Evolutionary conservation across 2,329 filamentous ascomycete genomes (phyloP).

Genomic region (Phaeosphaeria sp.): DNA sequence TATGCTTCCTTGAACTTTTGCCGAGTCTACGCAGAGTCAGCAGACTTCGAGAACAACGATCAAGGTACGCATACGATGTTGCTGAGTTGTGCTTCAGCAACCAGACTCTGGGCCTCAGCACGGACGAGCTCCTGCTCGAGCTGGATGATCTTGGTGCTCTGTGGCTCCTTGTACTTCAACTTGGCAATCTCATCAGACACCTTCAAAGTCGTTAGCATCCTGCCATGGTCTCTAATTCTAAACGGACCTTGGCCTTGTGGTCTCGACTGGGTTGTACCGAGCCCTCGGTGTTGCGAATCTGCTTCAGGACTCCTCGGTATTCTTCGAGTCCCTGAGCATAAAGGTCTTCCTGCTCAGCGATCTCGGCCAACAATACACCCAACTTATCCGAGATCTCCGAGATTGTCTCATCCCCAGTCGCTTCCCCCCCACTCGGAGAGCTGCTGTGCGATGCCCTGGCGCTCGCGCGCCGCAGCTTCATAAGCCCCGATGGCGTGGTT

Average conservation of each 20-base stretch:
- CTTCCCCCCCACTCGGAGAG: conserved; percentile 97
- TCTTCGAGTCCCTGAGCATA: conserved; percentile 91
- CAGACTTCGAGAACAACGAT: not conserved
- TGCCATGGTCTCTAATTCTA: not conserved
- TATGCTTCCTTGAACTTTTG: conserved; percentile 97
- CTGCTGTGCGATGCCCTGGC: conserved; percentile 83
- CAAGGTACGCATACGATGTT: conserved; percentile 70
- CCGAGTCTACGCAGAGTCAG: conserved; percentile 70
- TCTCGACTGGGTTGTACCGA: conserved; percentile 93
- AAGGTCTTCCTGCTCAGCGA: conserved; percentile 90
- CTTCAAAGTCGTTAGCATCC: conserved; percentile 39
- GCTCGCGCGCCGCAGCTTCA: conserved; percentile 84
- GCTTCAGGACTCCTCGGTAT: conserved; percentile 80
- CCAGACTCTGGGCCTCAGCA: conserved; percentile 92
- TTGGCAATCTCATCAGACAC: conserved; percentile 91
- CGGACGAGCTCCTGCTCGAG: conserved; percentile 96
- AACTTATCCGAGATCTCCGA: conserved; percentile 95
- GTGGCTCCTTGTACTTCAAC: conserved; percentile 90
- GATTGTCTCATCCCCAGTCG: conserved; percentile 84
- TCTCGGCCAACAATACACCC: conserved; percentile 87
- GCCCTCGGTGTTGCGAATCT: conserved; percentile 93
- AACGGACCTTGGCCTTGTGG: conserved; percentile 73
- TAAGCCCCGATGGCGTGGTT: conserved; percentile 87
- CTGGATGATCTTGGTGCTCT: conserved; percentile 78
- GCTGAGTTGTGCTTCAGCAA: conserved; percentile 94